Conservation (phyloP, 2,329 filamentous ascomycete genomes). For the Aspergillus intermedius region DNA sequence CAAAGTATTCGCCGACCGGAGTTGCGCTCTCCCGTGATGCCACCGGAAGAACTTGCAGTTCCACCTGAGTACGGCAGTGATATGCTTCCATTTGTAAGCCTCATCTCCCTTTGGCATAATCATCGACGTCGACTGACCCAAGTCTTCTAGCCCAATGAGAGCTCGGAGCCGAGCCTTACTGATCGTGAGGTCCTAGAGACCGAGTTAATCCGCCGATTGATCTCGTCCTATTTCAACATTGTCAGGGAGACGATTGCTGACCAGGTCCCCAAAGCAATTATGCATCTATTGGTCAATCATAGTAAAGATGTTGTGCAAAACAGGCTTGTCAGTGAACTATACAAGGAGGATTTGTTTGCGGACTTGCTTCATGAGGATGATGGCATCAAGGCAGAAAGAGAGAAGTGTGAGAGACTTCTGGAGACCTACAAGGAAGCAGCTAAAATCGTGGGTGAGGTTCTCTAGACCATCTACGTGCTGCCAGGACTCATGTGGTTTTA, state of each 20-base stretch:
- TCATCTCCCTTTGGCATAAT: not conserved
- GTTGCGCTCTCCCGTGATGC: constrained; percentile 35
- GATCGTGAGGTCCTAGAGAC: constrained; percentile 97
- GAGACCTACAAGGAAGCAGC: constrained; percentile 95
- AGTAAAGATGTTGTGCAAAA: constrained; percentile 98
- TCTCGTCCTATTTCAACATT: constrained; percentile 98
- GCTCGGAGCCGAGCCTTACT: constrained; percentile 76
- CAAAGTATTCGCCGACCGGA: constrained; percentile 72
- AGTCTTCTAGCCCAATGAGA: constrained; percentile 30
- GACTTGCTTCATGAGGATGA: constrained; percentile 97
- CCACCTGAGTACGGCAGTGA: constrained; percentile 37
- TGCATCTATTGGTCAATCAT: constrained; percentile 97
- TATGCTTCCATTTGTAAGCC: constrained; percentile 44
- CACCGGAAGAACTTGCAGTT: constrained; percentile 37
- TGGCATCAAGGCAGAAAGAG: constrained; percentile 90
- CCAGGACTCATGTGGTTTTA: not conserved
- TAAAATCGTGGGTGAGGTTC: constrained; percentile 94
- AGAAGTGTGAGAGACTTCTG: constrained; percentile 96
- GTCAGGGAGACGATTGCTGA: constrained; percentile 98
- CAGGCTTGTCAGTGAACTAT: constrained; percentile 87
- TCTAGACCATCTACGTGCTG: constrained; percentile 45
- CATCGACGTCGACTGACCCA: constrained; percentile 2
- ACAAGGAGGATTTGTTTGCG: constrained; percentile 84
- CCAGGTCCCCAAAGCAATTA: constrained; percentile 96
- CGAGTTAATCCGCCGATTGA: constrained; percentile 90